Evolutionary conservation across 345 rosid genomes (phyloP), one percentile per base, ranked within the genome.

Genomic region (Corchorus olitorius): DNA sequence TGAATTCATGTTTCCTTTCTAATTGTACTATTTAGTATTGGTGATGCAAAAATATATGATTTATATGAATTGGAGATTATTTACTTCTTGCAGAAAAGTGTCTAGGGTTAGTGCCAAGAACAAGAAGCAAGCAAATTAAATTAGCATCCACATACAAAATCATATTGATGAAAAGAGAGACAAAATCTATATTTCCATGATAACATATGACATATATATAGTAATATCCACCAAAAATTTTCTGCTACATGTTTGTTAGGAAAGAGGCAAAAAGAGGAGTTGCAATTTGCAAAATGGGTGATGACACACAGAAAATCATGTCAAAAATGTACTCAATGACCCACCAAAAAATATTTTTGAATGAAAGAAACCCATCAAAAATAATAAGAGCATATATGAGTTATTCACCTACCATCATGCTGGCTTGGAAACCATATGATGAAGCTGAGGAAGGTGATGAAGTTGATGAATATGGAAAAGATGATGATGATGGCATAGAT

Each of bases 391-490:
- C 14, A 50, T 53, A 2, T 9, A 62, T 7, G 1, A 27, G 27
- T 27, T 27, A 0, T 41, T 46, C 41, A 55, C 79, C 61, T 91
- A 93, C 97, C 94, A 85, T 82, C 83, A 84, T 78, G 81, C 79
- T 84, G 76, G 93, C 90, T 39, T 84, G 88, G 75, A 79, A 85
- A 69, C 87, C 89, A 86, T 86, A 85, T 70, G 97, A 85, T 70
- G 97, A 87, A 87, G 83, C 75, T 10, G 92, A 80, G 58, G 94
- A 72, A 59, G 91, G 72, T 53, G 90, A 75, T 41, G 90, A 77
- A 46, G 90, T 50, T 70, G 90, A 84, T 69, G 87, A 78, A 82
- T 84, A 84, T 16, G 94, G 84, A 73, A 83, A 82, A 22, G 96
- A 85, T 61, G 97, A 84, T 61, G 97, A 84, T 4, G 93, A 87